Evolutionary conservation across 1,284 basidiomycete genomes (phyloP).

Genomic region (Papiliotrema fonsecae): DNA sequence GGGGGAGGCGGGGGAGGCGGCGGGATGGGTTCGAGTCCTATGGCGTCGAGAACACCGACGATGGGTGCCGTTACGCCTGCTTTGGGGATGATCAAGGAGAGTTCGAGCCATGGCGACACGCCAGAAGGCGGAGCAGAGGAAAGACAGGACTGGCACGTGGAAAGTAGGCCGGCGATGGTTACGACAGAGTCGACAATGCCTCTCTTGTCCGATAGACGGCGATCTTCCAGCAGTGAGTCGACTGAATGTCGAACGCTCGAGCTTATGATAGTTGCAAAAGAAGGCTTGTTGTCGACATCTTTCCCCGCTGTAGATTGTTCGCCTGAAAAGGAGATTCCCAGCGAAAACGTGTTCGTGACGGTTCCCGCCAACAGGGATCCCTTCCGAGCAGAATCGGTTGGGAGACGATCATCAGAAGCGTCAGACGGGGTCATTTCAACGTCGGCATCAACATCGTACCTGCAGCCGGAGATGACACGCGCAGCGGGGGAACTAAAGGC

Average conservation of each 20-base stretch:
- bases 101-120: not conserved
- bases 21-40: not conserved
- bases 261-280: not conserved
- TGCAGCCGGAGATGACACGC: not conserved
- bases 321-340: not conserved
- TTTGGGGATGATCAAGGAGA: constrained; percentile 1
- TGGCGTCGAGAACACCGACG: not conserved
- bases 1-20: not conserved
- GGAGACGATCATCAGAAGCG: not conserved
- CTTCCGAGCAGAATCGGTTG: not conserved
- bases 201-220: constrained; percentile 11
- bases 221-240: constrained; percentile 4
- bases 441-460: too few species aligned
- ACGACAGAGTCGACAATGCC: constrained; percentile 27
- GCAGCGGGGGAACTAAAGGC: not conserved
- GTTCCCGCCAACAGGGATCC: not conserved
- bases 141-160: not conserved
- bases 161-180: constrained; percentile 17
- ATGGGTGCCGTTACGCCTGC: not conserved
- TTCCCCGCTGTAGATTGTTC: constrained; percentile 6
- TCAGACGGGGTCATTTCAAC: too few species aligned
- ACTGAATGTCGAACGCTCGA: not conserved
- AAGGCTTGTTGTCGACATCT: not conserved
- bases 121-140: not conserved
- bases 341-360: not conserved